phyloP scores from a whole-genome alignment of 768 basidiomycete genomes.

The Suillus decipiens region DNA sequence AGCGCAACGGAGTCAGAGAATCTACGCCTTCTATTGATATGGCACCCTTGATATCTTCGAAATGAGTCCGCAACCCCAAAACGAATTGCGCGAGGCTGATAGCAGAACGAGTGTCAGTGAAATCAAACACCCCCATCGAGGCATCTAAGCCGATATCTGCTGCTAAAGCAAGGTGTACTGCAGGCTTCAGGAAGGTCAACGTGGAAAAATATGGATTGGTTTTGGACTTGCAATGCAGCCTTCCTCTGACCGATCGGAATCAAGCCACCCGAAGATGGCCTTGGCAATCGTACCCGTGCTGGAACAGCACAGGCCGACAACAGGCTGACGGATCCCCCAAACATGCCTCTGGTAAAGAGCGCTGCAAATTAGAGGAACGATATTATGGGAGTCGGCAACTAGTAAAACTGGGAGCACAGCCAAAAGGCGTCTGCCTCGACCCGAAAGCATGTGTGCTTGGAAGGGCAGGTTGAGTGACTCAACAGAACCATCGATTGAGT shows the following conservation, averaged over 20 bases:
- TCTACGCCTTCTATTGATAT: constrained; percentile 1
- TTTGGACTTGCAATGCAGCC: too few species aligned
- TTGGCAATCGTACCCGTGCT: neutral
- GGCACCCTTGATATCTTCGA: neutral
- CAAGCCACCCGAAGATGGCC: neutral
- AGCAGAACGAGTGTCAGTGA: neutral
- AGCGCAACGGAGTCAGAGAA: neutral
- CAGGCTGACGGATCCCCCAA: constrained; percentile 10
- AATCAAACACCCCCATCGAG: constrained; percentile 2
- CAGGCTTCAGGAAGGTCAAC: neutral
- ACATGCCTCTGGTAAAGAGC: constrained; percentile 10
- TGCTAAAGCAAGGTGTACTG: neutral
- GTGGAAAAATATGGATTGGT: too few species aligned
- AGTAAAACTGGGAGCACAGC: constrained; percentile 10
- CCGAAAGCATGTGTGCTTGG: neutral
- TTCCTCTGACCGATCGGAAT: too few species aligned
- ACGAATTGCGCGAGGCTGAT: neutral
- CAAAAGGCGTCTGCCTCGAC: neutral
- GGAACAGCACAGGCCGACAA: constrained; percentile 6
- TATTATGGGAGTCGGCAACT: constrained; percentile 6
- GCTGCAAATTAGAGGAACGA: constrained; percentile 6
- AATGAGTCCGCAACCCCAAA: constrained; percentile 7
- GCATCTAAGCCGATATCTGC: neutral
- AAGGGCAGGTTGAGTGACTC: neutral
- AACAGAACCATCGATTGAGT: neutral